Conservation (phyloP, 2,329 filamentous ascomycete species). For the Boeremia lycopersici region DNA sequence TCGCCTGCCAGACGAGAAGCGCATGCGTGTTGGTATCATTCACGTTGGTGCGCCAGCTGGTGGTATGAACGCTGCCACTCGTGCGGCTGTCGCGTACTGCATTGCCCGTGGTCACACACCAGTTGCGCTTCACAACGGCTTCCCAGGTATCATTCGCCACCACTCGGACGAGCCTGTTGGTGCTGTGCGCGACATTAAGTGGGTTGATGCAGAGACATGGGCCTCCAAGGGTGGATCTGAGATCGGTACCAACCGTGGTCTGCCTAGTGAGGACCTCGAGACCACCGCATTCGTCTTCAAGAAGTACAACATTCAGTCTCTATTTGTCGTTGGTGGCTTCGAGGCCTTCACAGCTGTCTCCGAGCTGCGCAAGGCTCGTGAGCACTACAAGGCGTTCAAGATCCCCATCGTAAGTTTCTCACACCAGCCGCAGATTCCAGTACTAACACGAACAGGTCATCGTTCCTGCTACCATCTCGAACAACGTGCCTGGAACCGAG, state of each 20-base stretch:
- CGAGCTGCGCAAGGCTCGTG: constrained; percentile 80
- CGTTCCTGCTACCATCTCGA: constrained; percentile 95
- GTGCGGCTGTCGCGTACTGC: constrained; percentile 92
- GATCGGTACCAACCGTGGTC: constrained; percentile 94
- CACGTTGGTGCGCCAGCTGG: constrained; percentile 96
- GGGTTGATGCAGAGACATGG: constrained; percentile 95
- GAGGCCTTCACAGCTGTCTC: constrained; percentile 94
- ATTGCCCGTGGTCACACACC: constrained; percentile 90
- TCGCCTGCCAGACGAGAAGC: constrained; percentile 73
- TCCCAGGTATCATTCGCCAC: constrained; percentile 90
- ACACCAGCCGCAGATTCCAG: background rate
- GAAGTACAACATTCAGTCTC: constrained; percentile 84
- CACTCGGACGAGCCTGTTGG: constrained; percentile 82
- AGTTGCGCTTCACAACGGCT: constrained; percentile 93
- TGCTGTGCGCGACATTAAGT: constrained; percentile 83
- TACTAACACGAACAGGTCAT: constrained; percentile 65
- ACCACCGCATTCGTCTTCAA: constrained; percentile 82
- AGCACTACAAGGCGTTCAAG: constrained; percentile 80
- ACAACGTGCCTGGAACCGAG: constrained; percentile 97
- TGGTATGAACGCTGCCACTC: constrained; percentile 96
- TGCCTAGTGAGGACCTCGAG: constrained; percentile 86
- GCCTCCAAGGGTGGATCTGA: constrained; percentile 96
- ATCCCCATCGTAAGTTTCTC: constrained; percentile 71
- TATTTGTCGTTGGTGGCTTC: constrained; percentile 93
- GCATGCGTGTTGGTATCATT: constrained; percentile 93